A percentile compares a stretch with the other conserved stretches of the same genome.
Conservation (phyloP, 192 early-diverging fungal species). For the Spinellus fusiger region DNA sequence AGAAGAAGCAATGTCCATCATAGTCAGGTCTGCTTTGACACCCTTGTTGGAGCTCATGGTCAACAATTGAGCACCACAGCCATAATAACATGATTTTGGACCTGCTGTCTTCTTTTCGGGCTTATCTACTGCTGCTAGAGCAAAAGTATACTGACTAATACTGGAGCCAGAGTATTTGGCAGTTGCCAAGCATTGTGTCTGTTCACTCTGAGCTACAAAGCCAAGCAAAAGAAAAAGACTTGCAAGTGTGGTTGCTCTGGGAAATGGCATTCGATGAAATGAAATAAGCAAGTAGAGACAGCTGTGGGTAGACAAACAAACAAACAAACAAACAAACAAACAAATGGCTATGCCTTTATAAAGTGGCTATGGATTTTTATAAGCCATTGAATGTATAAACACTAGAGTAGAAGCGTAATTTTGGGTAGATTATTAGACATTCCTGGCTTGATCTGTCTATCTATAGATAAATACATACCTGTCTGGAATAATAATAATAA, state of each 20-base stretch:
- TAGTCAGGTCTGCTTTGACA: slow-evolving; percentile 1
- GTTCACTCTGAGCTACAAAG: background rate
- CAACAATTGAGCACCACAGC: slow-evolving; percentile 5
- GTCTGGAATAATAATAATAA: background rate
- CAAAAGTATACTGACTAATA: slow-evolving; percentile 3
- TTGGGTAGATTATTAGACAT: background rate
- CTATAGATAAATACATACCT: background rate
- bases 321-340: background rate
- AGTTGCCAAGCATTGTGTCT: background rate
- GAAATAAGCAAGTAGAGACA: background rate
- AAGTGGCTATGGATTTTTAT: background rate
- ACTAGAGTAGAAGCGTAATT: background rate
- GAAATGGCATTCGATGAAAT: background rate
- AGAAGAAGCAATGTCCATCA: background rate
- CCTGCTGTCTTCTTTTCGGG: no score
- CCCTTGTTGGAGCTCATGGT: slow-evolving; percentile 3
- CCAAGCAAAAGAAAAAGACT: background rate
- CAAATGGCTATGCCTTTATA: background rate
- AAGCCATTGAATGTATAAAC: background rate
- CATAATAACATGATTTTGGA: slow-evolving; percentile 16
- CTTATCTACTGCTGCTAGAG: slow-evolving; percentile 9
- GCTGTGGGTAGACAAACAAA: no score
- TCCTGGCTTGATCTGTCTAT: background rate
- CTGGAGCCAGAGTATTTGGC: background rate
- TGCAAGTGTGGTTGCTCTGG: background rate